Evolutionary conservation across 345 rosid genomes (phyloP), one percentile per base, ranked within the genome.

Genomic region (Arabidopsis suecica): DNA sequence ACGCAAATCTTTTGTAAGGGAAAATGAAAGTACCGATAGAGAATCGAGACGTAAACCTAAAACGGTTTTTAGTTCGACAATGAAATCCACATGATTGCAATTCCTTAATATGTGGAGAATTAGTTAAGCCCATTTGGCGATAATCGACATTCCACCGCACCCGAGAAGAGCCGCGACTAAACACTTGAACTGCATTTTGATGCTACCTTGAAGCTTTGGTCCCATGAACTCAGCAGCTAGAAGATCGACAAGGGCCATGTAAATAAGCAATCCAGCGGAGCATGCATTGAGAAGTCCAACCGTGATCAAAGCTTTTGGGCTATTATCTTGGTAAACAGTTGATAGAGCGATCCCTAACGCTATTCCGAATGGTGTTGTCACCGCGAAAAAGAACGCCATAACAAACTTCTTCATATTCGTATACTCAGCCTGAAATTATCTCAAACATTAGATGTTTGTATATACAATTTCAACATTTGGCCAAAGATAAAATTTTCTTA

Each of bases 191-290:
- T 92, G 94, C 61, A 93, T 89, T 81, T 81, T 93, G 66, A 88
- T 63, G 75, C 81, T 86, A 18, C 68, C 82, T 76, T 93, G 98
- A 77, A 93, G 72, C 73, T 87, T 90, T 20, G 85, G 82, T 14
- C 91, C 91, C 89, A 90, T 79, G 70, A 92, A 92, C 4, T 92
- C 94, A 0, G 88, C 80, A 0, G 91, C 79, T 2, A 93, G 70
- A 68, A 93, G 90, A 72, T 90, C 93, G 1, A 93, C 98, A 53
- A 90, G 70, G 1, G 96, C 96, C 96, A 88, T 93, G 82, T 88
- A 93, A 53, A 84, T 85, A 40, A 90, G 79, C 54, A 93, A 79
- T 18, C 98, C 93, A 0, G 95, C 87, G 0, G 95, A 90, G 7
- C 89, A 87, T 7, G 90, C 93, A 61, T 90, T 86, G 33, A 90